Evolutionary conservation across 257 asterid genomes (phyloP).

Genomic region (Avicennia marina): DNA sequence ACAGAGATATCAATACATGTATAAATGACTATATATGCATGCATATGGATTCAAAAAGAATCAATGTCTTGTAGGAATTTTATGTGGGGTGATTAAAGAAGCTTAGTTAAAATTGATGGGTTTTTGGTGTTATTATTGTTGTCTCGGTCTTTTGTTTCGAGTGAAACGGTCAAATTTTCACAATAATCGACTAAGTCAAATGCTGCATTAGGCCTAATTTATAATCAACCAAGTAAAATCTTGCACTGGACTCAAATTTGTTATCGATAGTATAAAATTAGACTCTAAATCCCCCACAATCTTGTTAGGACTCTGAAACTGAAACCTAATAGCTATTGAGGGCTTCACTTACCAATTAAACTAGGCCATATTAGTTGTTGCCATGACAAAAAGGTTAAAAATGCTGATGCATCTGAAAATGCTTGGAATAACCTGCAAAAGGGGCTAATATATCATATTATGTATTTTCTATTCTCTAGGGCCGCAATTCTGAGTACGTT

Average conservation of each 20-base stretch:
- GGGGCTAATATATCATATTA: background rate
- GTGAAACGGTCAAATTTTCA: background rate
- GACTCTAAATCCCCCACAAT: background rate
- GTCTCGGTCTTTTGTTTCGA: background rate
- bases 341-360: background rate
- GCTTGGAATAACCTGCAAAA: background rate
- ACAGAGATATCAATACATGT: background rate
- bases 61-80: background rate
- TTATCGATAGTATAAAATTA: background rate
- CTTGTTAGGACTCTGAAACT: background rate
- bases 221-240: background rate
- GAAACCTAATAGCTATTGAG: background rate
- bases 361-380: background rate
- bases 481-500: background rate
- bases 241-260: too few relatives aligned
- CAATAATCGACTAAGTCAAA: too few relatives aligned
- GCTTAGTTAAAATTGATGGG: background rate
- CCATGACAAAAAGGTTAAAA: background rate
- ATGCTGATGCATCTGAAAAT: background rate
- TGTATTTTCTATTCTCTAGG: background rate
- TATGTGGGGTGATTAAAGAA: background rate
- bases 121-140: background rate
- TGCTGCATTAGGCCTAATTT: background rate
- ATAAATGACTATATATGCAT: conserved; percentile 1
- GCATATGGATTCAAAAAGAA: background rate